Percentiles rank a stretch among this genome's conserved stretches.
Evolutionary conservation across 1,284 basidiomycete species (phyloP).

Genomic region (Phellopilus nigrolimitatus): DNA sequence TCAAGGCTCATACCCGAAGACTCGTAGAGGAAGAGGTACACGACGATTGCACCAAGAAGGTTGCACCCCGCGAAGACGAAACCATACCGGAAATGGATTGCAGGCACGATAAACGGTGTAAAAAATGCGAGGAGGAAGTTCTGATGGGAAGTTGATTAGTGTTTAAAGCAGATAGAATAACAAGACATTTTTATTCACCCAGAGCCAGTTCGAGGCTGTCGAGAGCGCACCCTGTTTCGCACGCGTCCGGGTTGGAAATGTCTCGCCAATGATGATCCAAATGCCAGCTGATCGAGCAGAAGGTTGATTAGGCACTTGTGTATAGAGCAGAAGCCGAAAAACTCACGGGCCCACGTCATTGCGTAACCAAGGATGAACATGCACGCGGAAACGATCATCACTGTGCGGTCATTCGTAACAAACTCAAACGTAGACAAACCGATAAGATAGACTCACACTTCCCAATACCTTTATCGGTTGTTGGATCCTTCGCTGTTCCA

Average conservation of each 20-base stretch:
- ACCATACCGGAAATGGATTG: slow-evolving; percentile 63
- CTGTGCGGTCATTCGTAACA: too few relatives aligned
- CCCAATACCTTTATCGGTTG: slow-evolving; percentile 43
- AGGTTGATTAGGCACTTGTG: neutral
- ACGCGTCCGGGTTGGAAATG: slow-evolving; percentile 69
- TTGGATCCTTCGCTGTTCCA: slow-evolving; percentile 61
- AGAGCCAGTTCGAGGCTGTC: slow-evolving; percentile 65
- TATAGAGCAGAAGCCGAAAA: neutral
- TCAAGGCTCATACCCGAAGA: slow-evolving; percentile 67
- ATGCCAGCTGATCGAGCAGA: slow-evolving; percentile 38
- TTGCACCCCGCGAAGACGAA: slow-evolving; percentile 64
- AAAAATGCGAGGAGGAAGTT: slow-evolving; percentile 79
- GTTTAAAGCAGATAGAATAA: neutral
- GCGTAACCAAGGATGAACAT: slow-evolving; percentile 78
- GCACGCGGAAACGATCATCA: slow-evolving; percentile 77
- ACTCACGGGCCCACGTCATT: slow-evolving; percentile 63
- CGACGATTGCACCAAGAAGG: slow-evolving; percentile 56
- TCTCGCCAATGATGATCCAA: slow-evolving; percentile 76
- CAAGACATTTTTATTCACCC: slow-evolving; percentile 24
- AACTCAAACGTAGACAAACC: neutral
- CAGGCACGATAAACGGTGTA: slow-evolving; percentile 57
- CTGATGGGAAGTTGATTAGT: too few relatives aligned
- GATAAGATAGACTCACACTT: slow-evolving; percentile 36
- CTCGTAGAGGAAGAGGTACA: slow-evolving; percentile 78
- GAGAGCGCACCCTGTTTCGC: slow-evolving; percentile 74